Conservation (phyloP, 75 land plant genomes). For the Adiantum capillusveneris region DNA sequence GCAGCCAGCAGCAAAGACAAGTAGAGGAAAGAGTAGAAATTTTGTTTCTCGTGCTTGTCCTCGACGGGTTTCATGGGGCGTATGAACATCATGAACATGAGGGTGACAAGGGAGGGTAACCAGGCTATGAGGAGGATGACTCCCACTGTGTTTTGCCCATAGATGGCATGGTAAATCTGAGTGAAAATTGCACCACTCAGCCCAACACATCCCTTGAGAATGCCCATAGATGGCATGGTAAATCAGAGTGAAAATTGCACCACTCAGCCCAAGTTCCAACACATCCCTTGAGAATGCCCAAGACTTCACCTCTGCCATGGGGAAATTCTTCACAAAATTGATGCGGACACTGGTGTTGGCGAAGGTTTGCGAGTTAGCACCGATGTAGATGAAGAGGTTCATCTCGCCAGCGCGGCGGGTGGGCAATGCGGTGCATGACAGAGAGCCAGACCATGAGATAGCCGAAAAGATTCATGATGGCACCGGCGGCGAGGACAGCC, state of each 20-base stretch:
- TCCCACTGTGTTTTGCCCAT: conserved; percentile 18
- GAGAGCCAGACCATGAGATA: conserved; percentile 41
- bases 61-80: conserved; percentile 14
- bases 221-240: too few species aligned
- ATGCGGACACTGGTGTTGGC: conserved; percentile 49
- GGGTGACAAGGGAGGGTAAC: conserved; percentile 36
- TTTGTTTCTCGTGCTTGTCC: too few species aligned
- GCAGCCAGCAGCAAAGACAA: conserved; percentile 33
- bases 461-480: too few species aligned
- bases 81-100: conserved; percentile 16
- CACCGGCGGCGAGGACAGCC: conserved; percentile 33
- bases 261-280: too few species aligned
- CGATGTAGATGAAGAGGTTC: conserved; percentile 40
- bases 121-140: conserved; percentile 33
- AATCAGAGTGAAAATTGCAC: too few species aligned
- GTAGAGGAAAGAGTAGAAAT: conserved; percentile 31
- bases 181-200: conserved; percentile 55
- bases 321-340: conserved; percentile 43
- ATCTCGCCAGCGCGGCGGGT: conserved; percentile 35
- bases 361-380: conserved; percentile 54
- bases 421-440: conserved; percentile 22
- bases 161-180: conserved; percentile 29
- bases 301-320: conserved; percentile 55
- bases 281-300: too few species aligned
- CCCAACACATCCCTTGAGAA: conserved; percentile 50